phyloP scores from a whole-genome alignment of 805 yeast species.

The Peterozyma xylosa region DNA sequence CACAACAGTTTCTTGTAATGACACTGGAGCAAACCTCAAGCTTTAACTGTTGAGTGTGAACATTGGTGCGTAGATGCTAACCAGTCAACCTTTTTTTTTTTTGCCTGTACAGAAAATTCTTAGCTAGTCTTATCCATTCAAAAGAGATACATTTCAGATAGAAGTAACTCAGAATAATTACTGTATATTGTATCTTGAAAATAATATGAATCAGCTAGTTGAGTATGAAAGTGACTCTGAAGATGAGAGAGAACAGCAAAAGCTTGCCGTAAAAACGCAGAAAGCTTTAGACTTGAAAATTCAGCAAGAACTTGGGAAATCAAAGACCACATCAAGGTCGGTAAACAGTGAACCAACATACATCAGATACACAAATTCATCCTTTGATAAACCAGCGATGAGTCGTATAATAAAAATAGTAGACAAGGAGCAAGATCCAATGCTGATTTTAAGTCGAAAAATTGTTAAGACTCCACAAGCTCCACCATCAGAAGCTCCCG shows the following conservation, averaged over 20 bases:
- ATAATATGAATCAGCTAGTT: too few relatives aligned
- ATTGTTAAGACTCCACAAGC: slow-evolving; percentile 66
- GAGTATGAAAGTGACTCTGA: slow-evolving; percentile 16
- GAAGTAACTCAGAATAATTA: too few relatives aligned
- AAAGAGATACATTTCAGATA: too few relatives aligned
- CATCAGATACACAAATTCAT: slow-evolving; percentile 31
- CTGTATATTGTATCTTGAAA: too few relatives aligned
- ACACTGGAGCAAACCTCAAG: too few relatives aligned
- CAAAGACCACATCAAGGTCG: slow-evolving; percentile 12
- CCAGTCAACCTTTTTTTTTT: too few relatives aligned
- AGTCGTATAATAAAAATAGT: slow-evolving; percentile 56
- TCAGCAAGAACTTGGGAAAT: slow-evolving; percentile 22
- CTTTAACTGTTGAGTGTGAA: too few relatives aligned
- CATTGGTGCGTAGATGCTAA: too few relatives aligned
- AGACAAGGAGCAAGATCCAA: slow-evolving; percentile 69
- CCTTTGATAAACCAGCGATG: slow-evolving; percentile 18
- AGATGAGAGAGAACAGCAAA: slow-evolving; percentile 27
- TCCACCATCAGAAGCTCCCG: slow-evolving; percentile 47
- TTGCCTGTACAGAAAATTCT: too few relatives aligned
- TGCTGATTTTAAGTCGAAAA: slow-evolving; percentile 74
- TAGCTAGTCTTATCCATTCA: too few relatives aligned
- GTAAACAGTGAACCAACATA: slow-evolving; percentile 29
- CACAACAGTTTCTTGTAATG: too few relatives aligned
- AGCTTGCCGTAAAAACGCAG: slow-evolving; percentile 48
- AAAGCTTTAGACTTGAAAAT: slow-evolving; percentile 40